These are phyloP conservation scores for Ophiobolus disseminans DNA, from an alignment of 2,329 filamentous ascomycete genomes.

Conservation along the genomic window DNA sequence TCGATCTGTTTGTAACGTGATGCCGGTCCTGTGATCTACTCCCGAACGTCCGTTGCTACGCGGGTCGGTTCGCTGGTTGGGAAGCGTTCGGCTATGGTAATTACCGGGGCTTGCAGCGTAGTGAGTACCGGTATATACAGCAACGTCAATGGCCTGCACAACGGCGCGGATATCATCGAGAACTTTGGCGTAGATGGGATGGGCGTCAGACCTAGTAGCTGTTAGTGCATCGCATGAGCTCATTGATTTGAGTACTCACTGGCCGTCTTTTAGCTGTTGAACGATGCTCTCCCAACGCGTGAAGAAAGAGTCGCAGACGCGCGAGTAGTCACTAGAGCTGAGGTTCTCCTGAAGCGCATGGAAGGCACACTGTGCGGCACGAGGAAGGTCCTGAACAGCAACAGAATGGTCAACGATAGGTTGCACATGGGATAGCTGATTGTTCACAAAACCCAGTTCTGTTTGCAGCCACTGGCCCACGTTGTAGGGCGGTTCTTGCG, in stretches of 20 bases:
- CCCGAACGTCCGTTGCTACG: neutral
- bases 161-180: constrained; percentile 2
- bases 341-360: neutral
- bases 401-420: too few relatives aligned
- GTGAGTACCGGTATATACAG: neutral
- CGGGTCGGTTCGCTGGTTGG: neutral
- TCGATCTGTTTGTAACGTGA: neutral
- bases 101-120: neutral
- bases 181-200: constrained; percentile 3
- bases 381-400: neutral
- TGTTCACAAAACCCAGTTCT: neutral
- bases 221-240: neutral
- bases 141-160: neutral
- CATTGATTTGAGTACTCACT: neutral
- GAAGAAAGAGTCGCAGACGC: constrained; percentile 4
- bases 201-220: neutral
- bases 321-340: neutral
- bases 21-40: neutral
- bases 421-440: too few relatives aligned
- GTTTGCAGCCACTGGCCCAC: neutral
- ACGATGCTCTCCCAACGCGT: constrained; percentile 4
- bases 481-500: neutral
- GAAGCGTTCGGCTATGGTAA: neutral
- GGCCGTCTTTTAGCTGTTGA: neutral
- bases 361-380: neutral